Base-by-base conservation (phyloP, 805 yeast genomes). In the Brettanomyces anomalus region DNA sequence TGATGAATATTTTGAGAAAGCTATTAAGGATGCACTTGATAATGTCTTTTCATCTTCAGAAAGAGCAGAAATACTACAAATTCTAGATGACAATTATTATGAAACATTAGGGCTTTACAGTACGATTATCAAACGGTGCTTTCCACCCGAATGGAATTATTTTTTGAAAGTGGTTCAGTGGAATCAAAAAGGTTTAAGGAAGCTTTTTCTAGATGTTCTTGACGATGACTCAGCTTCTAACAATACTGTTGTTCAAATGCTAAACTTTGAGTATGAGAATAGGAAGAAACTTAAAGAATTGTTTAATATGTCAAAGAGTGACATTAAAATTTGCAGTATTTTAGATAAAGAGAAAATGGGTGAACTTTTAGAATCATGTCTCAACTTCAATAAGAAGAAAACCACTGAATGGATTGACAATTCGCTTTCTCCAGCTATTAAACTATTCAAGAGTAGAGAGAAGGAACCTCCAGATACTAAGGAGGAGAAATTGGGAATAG, bases 361-460 rank as follows among this genome's bases (percentile, higher is more conserved):
- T 43, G 70, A 70, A 31, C 72, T 93, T 10, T 70, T 89, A 52
- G 81, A 77, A 43, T 97, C 90, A 55, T 89, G 87, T 58, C 65
- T 86, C 60, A 70, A 73, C 46, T 73, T 88, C 49, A 77, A 87
- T 42, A 74, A 81, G 3, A 63, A 63, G 18, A 87, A 87, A 60
- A 81, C 90, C 71, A 74, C 72, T 14, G 95, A 87, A 63, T 93
- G 97, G 97, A 77, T 86, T 60, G 59, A 60, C 3, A 85, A 79
- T 47, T 70, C 60, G 5, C 39, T 53, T 14, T 38, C 28, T 2
- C 52, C 53, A 5, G 55, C 61, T 5, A 39, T 76, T 17, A 68
- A 66, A 20, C 71, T 79, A 13, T 90, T 90, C 58, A 62, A 67
- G 67, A 69, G 36, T 77, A 96, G 57, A 66, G 69, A 14, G 69